Evolutionary conservation across 768 basidiomycete species (phyloP).

Genomic region (Agrocybe pediades): DNA sequence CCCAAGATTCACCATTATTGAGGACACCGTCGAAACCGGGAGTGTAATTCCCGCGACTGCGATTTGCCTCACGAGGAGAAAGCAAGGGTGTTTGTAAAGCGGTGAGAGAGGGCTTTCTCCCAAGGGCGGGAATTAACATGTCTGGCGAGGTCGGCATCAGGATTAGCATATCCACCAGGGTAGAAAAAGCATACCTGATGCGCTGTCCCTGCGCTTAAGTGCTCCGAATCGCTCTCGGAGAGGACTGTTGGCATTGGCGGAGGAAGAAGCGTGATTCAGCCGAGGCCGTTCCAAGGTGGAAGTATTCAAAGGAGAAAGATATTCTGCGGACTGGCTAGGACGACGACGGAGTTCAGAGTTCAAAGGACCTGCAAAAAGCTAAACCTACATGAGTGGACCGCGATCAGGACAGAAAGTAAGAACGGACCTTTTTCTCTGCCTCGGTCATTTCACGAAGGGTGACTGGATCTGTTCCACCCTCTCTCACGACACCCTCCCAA

Average conservation of each 20-base stretch:
- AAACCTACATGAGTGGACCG: conserved; percentile 20
- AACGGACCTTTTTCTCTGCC: conserved; percentile 82
- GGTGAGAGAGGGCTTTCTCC: conserved; percentile 73
- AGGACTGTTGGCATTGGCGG: conserved; percentile 49
- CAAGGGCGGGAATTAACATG: conserved; percentile 51
- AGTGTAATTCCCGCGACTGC: conserved; percentile 58
- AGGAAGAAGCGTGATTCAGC: conserved; percentile 49
- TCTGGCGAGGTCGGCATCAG: conserved; percentile 40
- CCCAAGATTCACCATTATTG: conserved; percentile 68
- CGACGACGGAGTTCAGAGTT: conserved; percentile 90
- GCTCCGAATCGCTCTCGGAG: conserved; percentile 68
- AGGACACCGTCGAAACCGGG: conserved; percentile 77
- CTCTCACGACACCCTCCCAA: conserved; percentile 88
- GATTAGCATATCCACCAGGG: neutral
- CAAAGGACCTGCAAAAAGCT: conserved; percentile 82
- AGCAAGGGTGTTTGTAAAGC: conserved; percentile 52
- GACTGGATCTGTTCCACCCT: conserved; percentile 70
- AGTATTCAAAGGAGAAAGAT: conserved; percentile 59
- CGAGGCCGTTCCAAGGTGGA: conserved; percentile 61
- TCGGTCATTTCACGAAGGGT: conserved; percentile 80
- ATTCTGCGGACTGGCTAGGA: conserved; percentile 66
- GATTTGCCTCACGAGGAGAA: conserved; percentile 69
- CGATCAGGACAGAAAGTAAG: conserved; percentile 15
- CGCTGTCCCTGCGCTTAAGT: conserved; percentile 67
- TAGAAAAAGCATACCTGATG: conserved; percentile 45